phyloP scores from a whole-genome alignment of 2,329 filamentous ascomycete species.

The Phaeoacremonium minimum region DNA sequence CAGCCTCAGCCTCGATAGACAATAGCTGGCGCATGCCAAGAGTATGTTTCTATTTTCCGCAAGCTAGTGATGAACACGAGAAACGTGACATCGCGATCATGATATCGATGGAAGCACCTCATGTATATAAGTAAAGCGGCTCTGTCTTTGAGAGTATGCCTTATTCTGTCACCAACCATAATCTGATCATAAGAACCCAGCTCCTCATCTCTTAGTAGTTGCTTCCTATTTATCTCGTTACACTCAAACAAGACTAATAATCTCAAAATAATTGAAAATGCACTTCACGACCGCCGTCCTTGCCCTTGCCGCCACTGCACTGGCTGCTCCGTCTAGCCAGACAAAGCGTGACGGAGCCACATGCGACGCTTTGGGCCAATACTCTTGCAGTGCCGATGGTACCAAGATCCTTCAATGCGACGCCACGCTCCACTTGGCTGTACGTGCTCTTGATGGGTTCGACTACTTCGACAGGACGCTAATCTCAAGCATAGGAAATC shows the following conservation, averaged over 20 bases:
- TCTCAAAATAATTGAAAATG: no score
- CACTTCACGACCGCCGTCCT: constrained; percentile 9
- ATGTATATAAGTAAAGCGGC: no score
- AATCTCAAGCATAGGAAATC: constrained; percentile 1
- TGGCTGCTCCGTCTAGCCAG: constrained; percentile 5
- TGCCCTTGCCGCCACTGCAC: constrained; percentile 9
- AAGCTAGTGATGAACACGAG: no score
- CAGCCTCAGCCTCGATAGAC: background rate
- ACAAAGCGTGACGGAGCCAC: background rate
- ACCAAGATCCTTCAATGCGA: constrained; percentile 8
- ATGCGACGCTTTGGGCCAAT: constrained; percentile 11
- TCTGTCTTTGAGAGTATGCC: no score
- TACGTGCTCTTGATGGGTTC: background rate
- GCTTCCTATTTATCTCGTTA: no score
- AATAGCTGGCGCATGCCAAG: no score
- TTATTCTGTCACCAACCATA: no score
- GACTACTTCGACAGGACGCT: background rate
- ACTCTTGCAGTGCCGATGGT: constrained; percentile 6
- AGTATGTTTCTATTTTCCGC: background rate
- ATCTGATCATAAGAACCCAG: no score
- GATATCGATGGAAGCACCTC: no score
- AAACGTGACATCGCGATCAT: no score
- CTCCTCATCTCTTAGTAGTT: no score
- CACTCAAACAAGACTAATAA: no score
- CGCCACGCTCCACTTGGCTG: background rate